Evolutionary conservation across 495 filamentous ascomycete species (phyloP).

Genomic region (Schizothecium vesticola): DNA sequence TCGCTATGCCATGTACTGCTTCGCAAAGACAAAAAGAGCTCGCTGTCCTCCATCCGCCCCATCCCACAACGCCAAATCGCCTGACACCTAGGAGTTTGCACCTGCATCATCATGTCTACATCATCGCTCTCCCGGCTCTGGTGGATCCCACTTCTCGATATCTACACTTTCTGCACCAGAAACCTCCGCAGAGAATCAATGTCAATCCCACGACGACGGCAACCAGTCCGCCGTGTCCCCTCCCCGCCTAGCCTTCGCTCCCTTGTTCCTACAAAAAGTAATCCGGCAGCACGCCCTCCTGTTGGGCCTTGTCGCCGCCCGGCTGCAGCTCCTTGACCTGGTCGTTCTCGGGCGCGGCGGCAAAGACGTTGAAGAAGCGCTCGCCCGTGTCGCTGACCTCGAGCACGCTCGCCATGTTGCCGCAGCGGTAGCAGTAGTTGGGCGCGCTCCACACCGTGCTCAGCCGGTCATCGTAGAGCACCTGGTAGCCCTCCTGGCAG

Average conservation of each 20-base stretch:
- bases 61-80: not conserved
- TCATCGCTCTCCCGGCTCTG: not conserved
- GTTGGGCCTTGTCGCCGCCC: slow-evolving; percentile 40
- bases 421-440: slow-evolving; percentile 95
- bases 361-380: slow-evolving; percentile 93
- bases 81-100: not conserved
- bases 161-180: not conserved
- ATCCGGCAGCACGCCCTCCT: slow-evolving; percentile 48
- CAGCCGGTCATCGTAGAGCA: slow-evolving; percentile 87
- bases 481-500: slow-evolving; percentile 94
- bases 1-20: not conserved
- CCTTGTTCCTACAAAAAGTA: slow-evolving; percentile 44
- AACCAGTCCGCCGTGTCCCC: not conserved
- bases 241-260: not conserved
- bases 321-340: slow-evolving; percentile 78
- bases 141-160: not conserved
- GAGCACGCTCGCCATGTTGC: slow-evolving; percentile 93
- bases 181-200: not conserved
- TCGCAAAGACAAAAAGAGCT: not conserved
- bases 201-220: not conserved
- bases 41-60: not conserved
- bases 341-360: slow-evolving; percentile 94
- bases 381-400: slow-evolving; percentile 91
- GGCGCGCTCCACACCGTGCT: slow-evolving; percentile 97
- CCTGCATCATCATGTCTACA: not conserved